phyloP scores from a whole-genome alignment of 352 stramenopile genomes.

The Pythium biforme region DNA sequence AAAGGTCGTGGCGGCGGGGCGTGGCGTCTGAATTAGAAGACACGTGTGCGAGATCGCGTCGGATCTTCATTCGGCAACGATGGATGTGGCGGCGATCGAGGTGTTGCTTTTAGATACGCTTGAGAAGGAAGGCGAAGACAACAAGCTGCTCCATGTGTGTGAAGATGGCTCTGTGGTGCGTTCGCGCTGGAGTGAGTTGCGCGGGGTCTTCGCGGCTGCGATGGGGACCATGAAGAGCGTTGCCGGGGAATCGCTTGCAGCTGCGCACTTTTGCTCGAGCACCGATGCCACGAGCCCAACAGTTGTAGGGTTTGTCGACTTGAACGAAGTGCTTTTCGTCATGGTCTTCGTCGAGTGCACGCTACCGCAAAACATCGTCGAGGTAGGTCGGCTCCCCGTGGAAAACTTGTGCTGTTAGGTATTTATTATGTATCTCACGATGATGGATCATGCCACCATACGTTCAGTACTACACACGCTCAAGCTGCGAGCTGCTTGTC shows the following conservation, averaged over 20 bases:
- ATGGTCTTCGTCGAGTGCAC: conserved; percentile 34
- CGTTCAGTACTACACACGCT: conserved; percentile 48
- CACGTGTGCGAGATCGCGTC: too few relatives aligned
- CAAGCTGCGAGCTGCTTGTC: conserved; percentile 51
- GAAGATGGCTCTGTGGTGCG: background rate
- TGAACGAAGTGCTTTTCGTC: conserved; percentile 58
- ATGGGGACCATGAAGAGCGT: conserved; percentile 50
- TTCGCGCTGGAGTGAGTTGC: conserved; percentile 40
- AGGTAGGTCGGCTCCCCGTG: conserved; percentile 13
- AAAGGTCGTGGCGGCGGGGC: conserved; percentile 9
- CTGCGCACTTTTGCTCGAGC: conserved; percentile 30
- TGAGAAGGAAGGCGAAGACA: conserved; percentile 71
- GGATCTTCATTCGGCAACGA: background rate
- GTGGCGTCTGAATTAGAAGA: background rate
- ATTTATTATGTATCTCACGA: too few relatives aligned
- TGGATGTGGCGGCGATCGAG: conserved; percentile 35
- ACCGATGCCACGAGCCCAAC: background rate
- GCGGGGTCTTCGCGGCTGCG: conserved; percentile 55
- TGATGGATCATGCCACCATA: background rate
- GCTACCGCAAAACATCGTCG: conserved; percentile 22
- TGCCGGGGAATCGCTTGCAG: conserved; percentile 42
- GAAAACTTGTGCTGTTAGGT: too few relatives aligned
- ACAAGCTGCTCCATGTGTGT: conserved; percentile 45
- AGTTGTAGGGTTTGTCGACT: conserved; percentile 43
- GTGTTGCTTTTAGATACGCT: conserved; percentile 60